Percentiles rank a stretch among this genome's conserved stretches.
These are phyloP conservation scores for Sicyos baderoa DNA, from an alignment of 306 rosid species.

Conservation along the genomic window DNA sequence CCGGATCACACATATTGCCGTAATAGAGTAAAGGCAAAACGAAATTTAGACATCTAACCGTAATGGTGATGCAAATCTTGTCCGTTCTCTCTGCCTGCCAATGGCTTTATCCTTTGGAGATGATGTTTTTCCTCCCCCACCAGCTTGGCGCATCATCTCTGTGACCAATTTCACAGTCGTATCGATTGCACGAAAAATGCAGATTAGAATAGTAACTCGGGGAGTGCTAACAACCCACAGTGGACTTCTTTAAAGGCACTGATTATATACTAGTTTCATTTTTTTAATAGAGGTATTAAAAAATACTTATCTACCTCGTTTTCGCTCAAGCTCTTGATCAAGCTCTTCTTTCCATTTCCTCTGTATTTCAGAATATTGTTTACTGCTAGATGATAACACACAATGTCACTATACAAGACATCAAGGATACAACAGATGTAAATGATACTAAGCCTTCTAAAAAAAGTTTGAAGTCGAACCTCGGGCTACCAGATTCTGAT, in stretches of 20 bases:
- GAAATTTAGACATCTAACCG: constrained; percentile 25
- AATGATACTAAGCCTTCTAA: not conserved
- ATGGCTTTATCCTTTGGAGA: constrained; percentile 83
- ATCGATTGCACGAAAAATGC: not conserved
- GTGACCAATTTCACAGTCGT: constrained; percentile 20
- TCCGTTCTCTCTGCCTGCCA: constrained; percentile 63
- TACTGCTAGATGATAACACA: constrained; percentile 30
- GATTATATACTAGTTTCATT: not conserved
- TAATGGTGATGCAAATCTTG: constrained; percentile 90
- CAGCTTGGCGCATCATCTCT: constrained; percentile 98
- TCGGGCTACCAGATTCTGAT: constrained; percentile 71
- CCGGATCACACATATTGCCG: not conserved
- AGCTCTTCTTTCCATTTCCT: constrained; percentile 99
- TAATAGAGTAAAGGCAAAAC: not conserved
- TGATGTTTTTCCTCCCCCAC: constrained; percentile 63
- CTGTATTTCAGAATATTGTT: constrained; percentile 75
- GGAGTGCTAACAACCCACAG: not conserved
- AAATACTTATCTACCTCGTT: constrained; percentile 57
- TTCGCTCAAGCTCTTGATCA: constrained; percentile 89
- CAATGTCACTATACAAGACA: not conserved
- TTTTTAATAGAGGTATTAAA: not conserved
- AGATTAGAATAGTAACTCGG: not conserved
- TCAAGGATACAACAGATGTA: not conserved
- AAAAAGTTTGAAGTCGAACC: constrained; percentile 33
- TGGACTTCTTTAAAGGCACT: not conserved